A percentile compares a stretch with the other conserved stretches of the same genome.
phyloP scores from a whole-genome alignment of 78 protist species.

The slime mould (Dictyostelium discoideum) region DNA sequence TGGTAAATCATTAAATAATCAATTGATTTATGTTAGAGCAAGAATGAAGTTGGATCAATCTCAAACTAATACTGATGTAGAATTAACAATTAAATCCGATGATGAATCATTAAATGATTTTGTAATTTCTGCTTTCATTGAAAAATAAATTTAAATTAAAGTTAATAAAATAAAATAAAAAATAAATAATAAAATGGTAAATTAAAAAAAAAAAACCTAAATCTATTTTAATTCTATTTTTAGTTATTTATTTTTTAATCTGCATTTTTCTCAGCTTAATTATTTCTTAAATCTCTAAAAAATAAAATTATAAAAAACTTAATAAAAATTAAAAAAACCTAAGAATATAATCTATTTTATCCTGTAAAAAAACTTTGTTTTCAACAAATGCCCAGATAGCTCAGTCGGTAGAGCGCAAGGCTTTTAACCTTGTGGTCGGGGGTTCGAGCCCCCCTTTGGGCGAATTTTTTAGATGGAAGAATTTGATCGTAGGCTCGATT shows the following conservation, averaged over 20 bases:
- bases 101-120: conserved; percentile 43
- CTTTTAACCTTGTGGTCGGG: conserved; percentile 94
- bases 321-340: too few relatives aligned
- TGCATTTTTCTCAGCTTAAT: too few relatives aligned
- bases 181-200: background rate
- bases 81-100: conserved; percentile 48
- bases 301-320: too few relatives aligned
- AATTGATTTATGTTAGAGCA: conserved; percentile 50
- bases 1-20: conserved; percentile 61
- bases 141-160: background rate
- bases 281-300: too few relatives aligned
- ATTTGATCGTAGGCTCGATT: too few relatives aligned
- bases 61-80: conserved; percentile 43
- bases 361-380: too few relatives aligned
- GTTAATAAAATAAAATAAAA: background rate
- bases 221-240: too few relatives aligned
- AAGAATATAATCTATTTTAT: too few relatives aligned
- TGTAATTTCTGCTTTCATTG: conserved; percentile 27
- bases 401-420: conserved; percentile 96
- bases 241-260: too few relatives aligned
- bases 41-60: conserved; percentile 57
- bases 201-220: background rate
- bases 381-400: conserved; percentile 79
- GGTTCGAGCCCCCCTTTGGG: conserved; percentile 93
- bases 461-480: too few relatives aligned